These are phyloP conservation scores for Xylaria sp. DNA, from an alignment of 2,329 filamentous ascomycete genomes.

Conservation along the genomic window DNA sequence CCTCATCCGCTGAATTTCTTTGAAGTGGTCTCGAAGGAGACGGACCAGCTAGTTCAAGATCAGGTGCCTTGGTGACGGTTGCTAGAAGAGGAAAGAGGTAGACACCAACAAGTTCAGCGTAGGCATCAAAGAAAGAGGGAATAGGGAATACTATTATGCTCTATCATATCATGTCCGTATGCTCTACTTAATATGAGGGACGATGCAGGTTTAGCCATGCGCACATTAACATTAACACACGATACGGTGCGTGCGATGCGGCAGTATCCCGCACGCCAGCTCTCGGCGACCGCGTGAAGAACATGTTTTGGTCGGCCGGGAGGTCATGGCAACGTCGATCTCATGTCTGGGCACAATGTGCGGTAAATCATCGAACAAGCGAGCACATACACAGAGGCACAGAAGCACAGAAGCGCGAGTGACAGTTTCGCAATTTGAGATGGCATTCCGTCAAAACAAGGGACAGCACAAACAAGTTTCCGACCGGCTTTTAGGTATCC, in stretches of 20 bases:
- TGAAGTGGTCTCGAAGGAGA: background rate
- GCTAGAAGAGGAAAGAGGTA: background rate
- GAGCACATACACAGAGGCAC: conserved; percentile 25
- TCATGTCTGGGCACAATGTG: conserved; percentile 35
- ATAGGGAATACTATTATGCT: background rate
- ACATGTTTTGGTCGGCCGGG: conserved; percentile 35
- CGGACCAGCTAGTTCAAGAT: background rate
- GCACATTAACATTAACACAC: background rate
- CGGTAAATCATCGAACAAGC: conserved; percentile 12
- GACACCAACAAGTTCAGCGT: background rate
- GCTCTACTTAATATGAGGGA: background rate
- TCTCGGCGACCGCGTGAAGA: conserved; percentile 16
- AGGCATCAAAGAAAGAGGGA: conserved; percentile 8
- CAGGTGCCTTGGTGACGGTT: background rate
- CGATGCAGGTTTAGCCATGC: conserved; percentile 5
- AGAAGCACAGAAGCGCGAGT: conserved; percentile 10
- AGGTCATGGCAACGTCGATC: conserved; percentile 42
- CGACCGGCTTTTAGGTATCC: conserved; percentile 31
- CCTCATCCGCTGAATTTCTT: background rate
- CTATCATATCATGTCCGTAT: conserved; percentile 24
- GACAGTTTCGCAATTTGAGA: conserved; percentile 33
- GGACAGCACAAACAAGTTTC: conserved; percentile 35
- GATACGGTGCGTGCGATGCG: background rate
- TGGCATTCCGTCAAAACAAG: conserved; percentile 22
- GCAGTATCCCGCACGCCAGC: background rate